Conservation (phyloP, 2,329 filamentous ascomycete species). For the Gaeumannomyces sp. region DNA sequence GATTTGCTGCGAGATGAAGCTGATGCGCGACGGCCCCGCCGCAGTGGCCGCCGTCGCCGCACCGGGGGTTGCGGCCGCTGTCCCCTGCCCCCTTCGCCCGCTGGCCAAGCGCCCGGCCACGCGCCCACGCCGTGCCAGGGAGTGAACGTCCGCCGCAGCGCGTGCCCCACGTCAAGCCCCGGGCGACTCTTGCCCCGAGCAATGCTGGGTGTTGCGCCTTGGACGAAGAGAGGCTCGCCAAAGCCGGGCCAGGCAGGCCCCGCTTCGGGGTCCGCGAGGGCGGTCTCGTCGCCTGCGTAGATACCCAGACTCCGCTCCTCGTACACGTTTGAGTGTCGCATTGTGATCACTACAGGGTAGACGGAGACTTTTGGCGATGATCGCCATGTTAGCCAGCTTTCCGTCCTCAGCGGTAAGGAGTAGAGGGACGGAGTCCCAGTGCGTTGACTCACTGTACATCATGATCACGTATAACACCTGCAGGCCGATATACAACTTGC, state of each 20-base stretch:
- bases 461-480: constrained; percentile 57
- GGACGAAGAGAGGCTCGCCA: neutral
- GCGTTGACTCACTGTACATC: constrained; percentile 48
- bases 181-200: constrained; percentile 2
- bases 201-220: neutral
- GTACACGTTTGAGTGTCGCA: constrained; percentile 66
- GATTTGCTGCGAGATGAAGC: constrained; percentile 49
- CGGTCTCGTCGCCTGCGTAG: constrained; percentile 32
- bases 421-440: constrained; percentile 30
- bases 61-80: constrained; percentile 5
- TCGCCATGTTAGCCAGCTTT: too few relatives aligned
- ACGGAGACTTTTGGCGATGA: constrained; percentile 35
- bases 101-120: too few relatives aligned
- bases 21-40: constrained; percentile 32
- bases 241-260: too few relatives aligned
- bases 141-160: constrained; percentile 31
- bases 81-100: constrained; percentile 11
- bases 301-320: constrained; percentile 62
- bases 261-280: constrained; percentile 7
- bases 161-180: constrained; percentile 25
- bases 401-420: too few relatives aligned
- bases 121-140: constrained; percentile 37
- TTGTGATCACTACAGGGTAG: constrained; percentile 56
- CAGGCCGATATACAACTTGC: constrained; percentile 48
- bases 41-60: too few relatives aligned